These are phyloP conservation scores for Vinca major DNA, from an alignment of 305 asterid genomes.

Conservation along the genomic window DNA sequence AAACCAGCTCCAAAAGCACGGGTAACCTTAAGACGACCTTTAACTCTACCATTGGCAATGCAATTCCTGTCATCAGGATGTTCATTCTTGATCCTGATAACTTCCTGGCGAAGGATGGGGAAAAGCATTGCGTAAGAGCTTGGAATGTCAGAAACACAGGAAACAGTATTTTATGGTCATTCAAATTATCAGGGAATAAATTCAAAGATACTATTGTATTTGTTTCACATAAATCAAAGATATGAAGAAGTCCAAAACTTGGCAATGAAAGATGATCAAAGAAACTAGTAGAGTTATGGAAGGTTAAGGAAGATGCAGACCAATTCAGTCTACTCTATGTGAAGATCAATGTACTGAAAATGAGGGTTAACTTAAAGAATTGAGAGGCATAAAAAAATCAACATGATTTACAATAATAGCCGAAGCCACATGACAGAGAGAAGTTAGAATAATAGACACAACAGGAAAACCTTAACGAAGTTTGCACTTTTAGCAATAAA, in stretches of 20 bases:
- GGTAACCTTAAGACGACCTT: conserved; percentile 95
- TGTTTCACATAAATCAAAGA: not conserved
- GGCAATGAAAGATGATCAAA: not conserved
- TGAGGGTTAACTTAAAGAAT: not conserved
- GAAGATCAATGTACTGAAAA: not conserved
- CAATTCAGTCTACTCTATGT: not conserved
- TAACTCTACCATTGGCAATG: conserved; percentile 87
- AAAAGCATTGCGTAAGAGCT: conserved; percentile 9
- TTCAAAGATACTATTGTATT: not conserved
- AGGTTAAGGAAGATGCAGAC: not conserved
- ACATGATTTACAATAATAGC: too few relatives aligned
- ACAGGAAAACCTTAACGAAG: not conserved
- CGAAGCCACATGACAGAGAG: not conserved
- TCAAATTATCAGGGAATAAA: not conserved
- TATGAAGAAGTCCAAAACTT: not conserved
- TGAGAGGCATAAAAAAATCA: not conserved
- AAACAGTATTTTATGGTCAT: not conserved
- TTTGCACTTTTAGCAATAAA: not conserved
- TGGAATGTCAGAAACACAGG: not conserved
- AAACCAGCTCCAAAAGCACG: conserved; percentile 99
- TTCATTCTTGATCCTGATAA: conserved; percentile 75
- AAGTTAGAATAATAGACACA: not conserved
- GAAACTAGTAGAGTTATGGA: not conserved
- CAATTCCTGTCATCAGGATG: conserved; percentile 95
- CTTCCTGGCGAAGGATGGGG: conserved; percentile 51